phyloP scores from a whole-genome alignment of 108 stramenopile genomes.

The Cyclostephanos tholiformis region DNA sequence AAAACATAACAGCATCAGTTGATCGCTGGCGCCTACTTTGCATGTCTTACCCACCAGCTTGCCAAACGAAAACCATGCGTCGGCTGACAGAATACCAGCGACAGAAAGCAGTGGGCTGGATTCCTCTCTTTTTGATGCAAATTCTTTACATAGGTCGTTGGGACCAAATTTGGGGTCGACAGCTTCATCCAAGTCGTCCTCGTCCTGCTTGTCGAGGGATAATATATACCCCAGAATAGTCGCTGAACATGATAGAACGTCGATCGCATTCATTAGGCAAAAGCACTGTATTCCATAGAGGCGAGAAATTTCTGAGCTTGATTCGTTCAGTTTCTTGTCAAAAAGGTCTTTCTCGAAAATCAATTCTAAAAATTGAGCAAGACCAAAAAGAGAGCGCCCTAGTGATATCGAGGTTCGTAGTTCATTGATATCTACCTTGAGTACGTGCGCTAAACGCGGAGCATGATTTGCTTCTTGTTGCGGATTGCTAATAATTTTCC shows the following conservation, averaged over 20 bases:
- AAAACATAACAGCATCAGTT: conserved; percentile 29
- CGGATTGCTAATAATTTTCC: conserved; percentile 1
- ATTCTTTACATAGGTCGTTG: conserved; percentile 15
- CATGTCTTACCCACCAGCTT: conserved; percentile 19
- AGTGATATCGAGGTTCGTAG: conserved; percentile 13
- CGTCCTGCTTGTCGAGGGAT: conserved; percentile 34
- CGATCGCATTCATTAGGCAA: conserved; percentile 35
- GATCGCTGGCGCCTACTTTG: conserved; percentile 12
- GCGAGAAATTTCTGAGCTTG: conserved; percentile 13
- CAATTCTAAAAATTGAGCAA: conserved; percentile 9
- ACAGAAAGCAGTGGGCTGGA: conserved; percentile 30
- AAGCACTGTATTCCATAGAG: conserved; percentile 23
- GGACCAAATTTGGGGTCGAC: conserved; percentile 19
- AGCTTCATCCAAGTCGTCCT: conserved; percentile 43
- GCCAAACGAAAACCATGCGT: conserved; percentile 41
- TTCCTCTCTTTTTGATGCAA: conserved; percentile 26
- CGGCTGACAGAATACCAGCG: conserved; percentile 35
- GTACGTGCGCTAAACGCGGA: conserved; percentile 12
- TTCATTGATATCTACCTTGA: conserved; percentile 25
- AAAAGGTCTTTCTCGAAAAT: conserved; percentile 1
- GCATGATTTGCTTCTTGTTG: conserved; percentile 1
- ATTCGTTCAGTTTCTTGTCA: conserved; percentile 5
- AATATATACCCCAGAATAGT: conserved; percentile 26
- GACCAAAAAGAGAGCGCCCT: conserved; percentile 12
- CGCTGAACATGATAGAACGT: conserved; percentile 31